Conservation (phyloP, 148 eudicot genomes). For the Polygonum aviculare region DNA sequence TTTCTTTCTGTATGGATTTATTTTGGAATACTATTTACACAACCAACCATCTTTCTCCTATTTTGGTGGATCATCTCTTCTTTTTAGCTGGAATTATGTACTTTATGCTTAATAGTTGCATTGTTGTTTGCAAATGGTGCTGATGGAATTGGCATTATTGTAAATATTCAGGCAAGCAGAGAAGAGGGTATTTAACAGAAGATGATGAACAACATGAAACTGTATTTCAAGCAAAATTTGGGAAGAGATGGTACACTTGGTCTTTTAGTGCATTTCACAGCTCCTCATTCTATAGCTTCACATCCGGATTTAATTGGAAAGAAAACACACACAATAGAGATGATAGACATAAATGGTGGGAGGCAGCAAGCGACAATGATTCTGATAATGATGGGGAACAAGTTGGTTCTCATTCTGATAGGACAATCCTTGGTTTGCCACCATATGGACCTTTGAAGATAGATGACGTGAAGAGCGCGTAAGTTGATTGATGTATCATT, state of each 20-base stretch:
- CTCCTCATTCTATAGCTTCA: conserved; percentile 24
- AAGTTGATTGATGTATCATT: conserved; percentile 21
- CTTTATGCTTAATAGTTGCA: neutral
- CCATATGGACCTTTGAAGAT: conserved; percentile 54
- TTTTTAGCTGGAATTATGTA: neutral
- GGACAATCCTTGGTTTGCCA: conserved; percentile 72
- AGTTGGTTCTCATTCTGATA: conserved; percentile 49
- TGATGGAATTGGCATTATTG: neutral
- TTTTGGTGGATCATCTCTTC: neutral
- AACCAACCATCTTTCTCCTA: neutral
- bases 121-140: neutral
- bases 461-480: conserved; percentile 86
- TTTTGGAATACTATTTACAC: neutral
- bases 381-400: conserved; percentile 31
- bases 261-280: conserved; percentile 30
- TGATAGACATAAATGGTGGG: conserved; percentile 8
- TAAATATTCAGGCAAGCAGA: conserved; percentile 2
- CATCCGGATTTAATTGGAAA: conserved; percentile 52
- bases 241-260: conserved; percentile 54
- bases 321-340: conserved; percentile 18
- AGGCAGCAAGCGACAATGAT: conserved; percentile 22
- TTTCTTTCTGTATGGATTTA: neutral
- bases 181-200: conserved; percentile 23
- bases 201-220: conserved; percentile 45
- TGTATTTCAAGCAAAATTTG: conserved; percentile 47